Evolutionary conservation across 441 rosid species (phyloP), one percentile per base, ranked within the genome.

Genomic region (Melastoma candidum): DNA sequence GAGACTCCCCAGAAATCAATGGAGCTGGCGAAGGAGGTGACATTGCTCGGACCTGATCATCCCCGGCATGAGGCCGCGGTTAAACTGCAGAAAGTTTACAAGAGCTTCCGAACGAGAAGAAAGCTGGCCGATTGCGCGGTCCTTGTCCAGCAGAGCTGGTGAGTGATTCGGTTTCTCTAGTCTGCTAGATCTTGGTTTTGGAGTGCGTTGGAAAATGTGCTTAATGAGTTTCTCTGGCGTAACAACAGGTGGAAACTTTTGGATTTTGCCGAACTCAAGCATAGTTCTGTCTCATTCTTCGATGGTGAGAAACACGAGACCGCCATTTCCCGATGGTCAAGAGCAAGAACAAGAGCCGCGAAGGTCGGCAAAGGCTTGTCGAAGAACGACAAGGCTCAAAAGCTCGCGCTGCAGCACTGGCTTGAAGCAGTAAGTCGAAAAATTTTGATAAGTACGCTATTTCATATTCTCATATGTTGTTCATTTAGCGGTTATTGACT

Each of bases 331-430:
- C 87, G 97, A 46, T 93, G 97, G 99, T 82, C 93, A 25, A 84
- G 99, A 71, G 99, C 97, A 0, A 86, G 95, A 75, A 89, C 88
- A 47, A 71, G 93, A 74, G 99, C 95, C 46, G 95, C 97, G 26
- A 93, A 89, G 76, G 95, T 93, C 60, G 99, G 97, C 52, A 93
- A 93, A 74, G 97, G 99, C 41, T 77, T 87, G 59, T 89, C 95
- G 2, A 86, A 86, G 79, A 85, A 86, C 57, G 95, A 76, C 44
- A 86, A 77, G 52, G 97, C 97, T 57, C 87, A 70, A 60, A 89
- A 93, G 63, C 96, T 93, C 53, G 90, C 96, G 67, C 68, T 89
- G 54, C 94, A 89, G 60, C 99, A 93, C 56, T 93, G 95, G 97
- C 96, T 93, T 49, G 97, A 93, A 74, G 96, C 95, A 10, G 96